A percentile compares a stretch with the other conserved stretches of the same genome.
Evolutionary conservation across 2,329 filamentous ascomycete species (phyloP).

Genomic region (Teratosphaeria nubilosa): DNA sequence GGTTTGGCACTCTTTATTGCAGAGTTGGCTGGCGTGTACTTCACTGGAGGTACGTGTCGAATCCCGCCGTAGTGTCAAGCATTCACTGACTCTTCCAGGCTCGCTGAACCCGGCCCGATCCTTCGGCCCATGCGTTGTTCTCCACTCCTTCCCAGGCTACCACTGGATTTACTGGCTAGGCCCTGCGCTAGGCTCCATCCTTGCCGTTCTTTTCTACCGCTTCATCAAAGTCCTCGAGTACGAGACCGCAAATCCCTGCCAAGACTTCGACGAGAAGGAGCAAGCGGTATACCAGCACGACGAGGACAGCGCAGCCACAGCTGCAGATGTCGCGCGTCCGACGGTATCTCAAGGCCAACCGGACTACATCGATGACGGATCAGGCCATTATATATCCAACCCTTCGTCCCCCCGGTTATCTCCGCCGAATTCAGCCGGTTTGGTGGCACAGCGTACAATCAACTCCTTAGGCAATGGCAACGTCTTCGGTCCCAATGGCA

Average conservation of each 20-base stretch:
- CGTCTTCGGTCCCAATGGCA: not conserved
- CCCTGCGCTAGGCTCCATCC: conserved; percentile 34
- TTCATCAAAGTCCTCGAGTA: conserved; percentile 41
- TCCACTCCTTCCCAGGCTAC: conserved; percentile 31
- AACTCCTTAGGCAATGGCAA: not conserved
- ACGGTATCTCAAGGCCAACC: conserved; percentile 6
- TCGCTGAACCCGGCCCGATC: conserved; percentile 41
- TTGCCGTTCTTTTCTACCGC: conserved; percentile 40
- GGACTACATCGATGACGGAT: conserved; percentile 1
- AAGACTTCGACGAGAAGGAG: conserved; percentile 37
- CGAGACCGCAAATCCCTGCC: conserved; percentile 40
- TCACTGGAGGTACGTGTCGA: conserved; percentile 22
- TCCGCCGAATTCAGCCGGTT: not conserved
- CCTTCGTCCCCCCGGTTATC: not conserved
- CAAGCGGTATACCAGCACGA: conserved; percentile 24
- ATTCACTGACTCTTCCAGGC: conserved; percentile 12
- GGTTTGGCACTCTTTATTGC: conserved; percentile 36
- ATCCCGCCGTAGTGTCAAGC: not conserved
- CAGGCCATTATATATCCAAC: not conserved
- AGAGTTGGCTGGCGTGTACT: conserved; percentile 32
- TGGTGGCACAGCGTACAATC: not conserved
- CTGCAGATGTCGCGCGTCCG: conserved; percentile 19
- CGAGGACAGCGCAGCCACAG: conserved; percentile 27
- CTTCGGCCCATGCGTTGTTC: conserved; percentile 39
- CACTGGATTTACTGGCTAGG: conserved; percentile 46